phyloP scores from a whole-genome alignment of 2,329 filamentous ascomycete species.

The Xylaria sp. region DNA sequence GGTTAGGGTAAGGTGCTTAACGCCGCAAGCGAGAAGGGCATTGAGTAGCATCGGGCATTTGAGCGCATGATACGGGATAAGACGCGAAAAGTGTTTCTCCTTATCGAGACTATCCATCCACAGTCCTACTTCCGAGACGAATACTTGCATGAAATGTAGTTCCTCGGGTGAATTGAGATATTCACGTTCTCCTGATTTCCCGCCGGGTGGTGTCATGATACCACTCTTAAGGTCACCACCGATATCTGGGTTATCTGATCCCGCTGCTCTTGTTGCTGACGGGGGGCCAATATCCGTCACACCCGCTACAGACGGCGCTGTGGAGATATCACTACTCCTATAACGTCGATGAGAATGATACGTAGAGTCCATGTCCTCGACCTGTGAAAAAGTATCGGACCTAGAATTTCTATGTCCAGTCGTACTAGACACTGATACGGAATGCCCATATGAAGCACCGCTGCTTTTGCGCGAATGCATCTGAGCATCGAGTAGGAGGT shows the following conservation, averaged over 20 bases:
- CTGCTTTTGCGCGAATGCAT: conserved; percentile 47
- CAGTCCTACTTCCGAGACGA: conserved; percentile 86
- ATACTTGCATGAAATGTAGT: conserved; percentile 89
- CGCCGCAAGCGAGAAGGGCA: conserved; percentile 88
- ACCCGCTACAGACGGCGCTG: conserved; percentile 53
- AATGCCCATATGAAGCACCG: conserved; percentile 44
- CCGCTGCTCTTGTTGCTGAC: conserved; percentile 44
- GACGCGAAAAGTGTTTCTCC: conserved; percentile 84
- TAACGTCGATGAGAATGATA: conserved; percentile 45
- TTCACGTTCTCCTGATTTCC: conserved; percentile 61
- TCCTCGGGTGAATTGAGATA: conserved; percentile 81
- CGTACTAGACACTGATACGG: conserved; percentile 43
- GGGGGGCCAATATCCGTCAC: conserved; percentile 52
- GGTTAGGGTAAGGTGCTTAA: conserved; percentile 79
- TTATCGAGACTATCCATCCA: conserved; percentile 96
- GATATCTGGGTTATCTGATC: conserved; percentile 52
- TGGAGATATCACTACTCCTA: conserved; percentile 54
- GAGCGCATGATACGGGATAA: conserved; percentile 85
- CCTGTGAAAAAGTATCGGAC: conserved; percentile 41
- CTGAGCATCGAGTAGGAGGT: conserved; percentile 42
- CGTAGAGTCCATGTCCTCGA: conserved; percentile 45
- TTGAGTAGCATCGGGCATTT: conserved; percentile 89
- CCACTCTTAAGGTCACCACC: conserved; percentile 45
- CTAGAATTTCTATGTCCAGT: conserved; percentile 43
- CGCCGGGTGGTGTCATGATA: conserved; percentile 56